These are phyloP conservation scores for Ophiobolus disseminans DNA, from an alignment of 2,329 filamentous ascomycete genomes.

Conservation along the genomic window DNA sequence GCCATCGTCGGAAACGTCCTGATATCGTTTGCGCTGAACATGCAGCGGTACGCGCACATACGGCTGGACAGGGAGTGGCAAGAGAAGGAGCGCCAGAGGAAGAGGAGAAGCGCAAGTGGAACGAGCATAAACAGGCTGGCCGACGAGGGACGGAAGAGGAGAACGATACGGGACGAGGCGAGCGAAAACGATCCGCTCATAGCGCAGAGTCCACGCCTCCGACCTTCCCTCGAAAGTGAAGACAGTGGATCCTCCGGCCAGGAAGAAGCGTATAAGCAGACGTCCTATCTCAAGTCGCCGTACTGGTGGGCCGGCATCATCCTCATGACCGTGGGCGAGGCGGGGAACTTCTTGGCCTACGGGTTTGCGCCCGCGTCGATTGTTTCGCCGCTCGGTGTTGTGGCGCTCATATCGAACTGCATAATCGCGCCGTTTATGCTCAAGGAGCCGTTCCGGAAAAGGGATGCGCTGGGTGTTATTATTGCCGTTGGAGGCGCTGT, in stretches of 20 bases:
- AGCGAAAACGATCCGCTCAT: conserved; percentile 46
- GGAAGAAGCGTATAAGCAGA: conserved; percentile 56
- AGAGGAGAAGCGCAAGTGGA: conserved; percentile 47
- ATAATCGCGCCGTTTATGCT: conserved; percentile 94
- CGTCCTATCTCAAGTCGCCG: conserved; percentile 84
- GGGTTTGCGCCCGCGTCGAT: conserved; percentile 98
- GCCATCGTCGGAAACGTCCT: conserved; percentile 92
- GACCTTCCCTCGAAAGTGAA: conserved; percentile 45
- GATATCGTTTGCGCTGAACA: conserved; percentile 94
- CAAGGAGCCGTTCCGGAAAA: conserved; percentile 83
- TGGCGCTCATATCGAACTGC: conserved; percentile 94
- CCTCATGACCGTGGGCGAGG: conserved; percentile 90
- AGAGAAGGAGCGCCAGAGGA: conserved; percentile 50
- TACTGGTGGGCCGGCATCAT: conserved; percentile 97
- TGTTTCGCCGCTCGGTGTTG: conserved; percentile 94
- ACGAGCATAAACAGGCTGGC: conserved; percentile 49
- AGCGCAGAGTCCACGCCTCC: conserved; percentile 14
- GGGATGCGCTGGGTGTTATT: conserved; percentile 87
- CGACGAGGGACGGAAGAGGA: conserved; percentile 36
- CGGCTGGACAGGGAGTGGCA: conserved; percentile 75
- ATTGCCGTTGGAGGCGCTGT: conserved; percentile 88
- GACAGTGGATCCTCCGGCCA: conserved; percentile 22
- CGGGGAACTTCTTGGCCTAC: conserved; percentile 96
- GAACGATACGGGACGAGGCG: conserved; percentile 19
- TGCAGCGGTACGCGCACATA: conserved; percentile 94